These are phyloP conservation scores for Inonotus hispidus DNA, from an alignment of 1,284 basidiomycete genomes.

Conservation along the genomic window DNA sequence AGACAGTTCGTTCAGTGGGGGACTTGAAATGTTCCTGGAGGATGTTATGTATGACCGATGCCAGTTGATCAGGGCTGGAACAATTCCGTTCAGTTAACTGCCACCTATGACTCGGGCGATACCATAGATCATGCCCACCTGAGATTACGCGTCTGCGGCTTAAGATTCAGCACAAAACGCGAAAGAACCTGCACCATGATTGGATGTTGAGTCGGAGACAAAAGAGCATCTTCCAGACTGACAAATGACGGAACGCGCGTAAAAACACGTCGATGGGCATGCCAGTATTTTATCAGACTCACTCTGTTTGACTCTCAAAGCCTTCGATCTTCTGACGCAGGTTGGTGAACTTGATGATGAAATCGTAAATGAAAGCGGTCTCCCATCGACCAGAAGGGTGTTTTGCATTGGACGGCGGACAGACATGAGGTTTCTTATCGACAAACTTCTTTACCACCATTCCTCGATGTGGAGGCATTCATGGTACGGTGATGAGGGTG, in stretches of 20 bases:
- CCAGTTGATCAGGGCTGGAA: constrained; percentile 68
- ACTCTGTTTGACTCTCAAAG: constrained; percentile 75
- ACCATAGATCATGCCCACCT: constrained; percentile 46
- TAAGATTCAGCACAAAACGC: constrained; percentile 72
- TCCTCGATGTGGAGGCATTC: constrained; percentile 15
- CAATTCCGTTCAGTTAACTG: not conserved
- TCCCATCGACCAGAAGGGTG: constrained; percentile 81
- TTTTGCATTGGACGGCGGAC: constrained; percentile 63
- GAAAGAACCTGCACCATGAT: constrained; percentile 65
- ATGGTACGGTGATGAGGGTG: not conserved
- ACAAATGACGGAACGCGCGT: constrained; percentile 14
- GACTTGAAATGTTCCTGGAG: constrained; percentile 65
- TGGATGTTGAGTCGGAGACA: constrained; percentile 61
- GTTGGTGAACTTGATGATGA: constrained; percentile 74
- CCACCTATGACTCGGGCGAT: not conserved
- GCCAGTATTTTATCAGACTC: constrained; percentile 31
- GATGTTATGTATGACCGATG: constrained; percentile 57
- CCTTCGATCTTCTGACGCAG: constrained; percentile 69
- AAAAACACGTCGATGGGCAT: constrained; percentile 6
- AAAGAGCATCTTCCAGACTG: constrained; percentile 72
- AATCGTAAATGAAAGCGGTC: constrained; percentile 76
- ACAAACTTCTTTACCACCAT: constrained; percentile 17
- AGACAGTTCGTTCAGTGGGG: constrained; percentile 61
- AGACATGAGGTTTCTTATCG: constrained; percentile 62
- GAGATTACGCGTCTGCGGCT: constrained; percentile 78